These are phyloP conservation scores for Metroxylon sagu DNA, from an alignment of 176 grass and related monocot genomes.

Conservation along the genomic window DNA sequence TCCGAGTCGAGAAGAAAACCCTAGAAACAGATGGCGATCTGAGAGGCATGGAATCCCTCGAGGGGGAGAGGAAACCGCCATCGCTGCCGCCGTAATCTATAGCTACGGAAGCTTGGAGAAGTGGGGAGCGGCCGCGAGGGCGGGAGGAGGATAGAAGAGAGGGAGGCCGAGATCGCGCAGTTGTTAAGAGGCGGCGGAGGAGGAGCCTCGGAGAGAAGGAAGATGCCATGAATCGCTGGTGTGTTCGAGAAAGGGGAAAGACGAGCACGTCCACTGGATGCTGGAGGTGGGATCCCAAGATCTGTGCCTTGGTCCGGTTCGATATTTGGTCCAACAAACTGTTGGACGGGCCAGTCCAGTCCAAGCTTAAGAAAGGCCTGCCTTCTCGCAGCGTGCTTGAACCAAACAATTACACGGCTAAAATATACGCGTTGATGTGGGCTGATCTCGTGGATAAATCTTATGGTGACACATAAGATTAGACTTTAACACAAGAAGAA, in stretches of 20 bases:
- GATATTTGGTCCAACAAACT: too few relatives aligned
- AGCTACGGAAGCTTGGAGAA: background rate
- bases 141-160: background rate
- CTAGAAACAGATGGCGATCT: constrained; percentile 11
- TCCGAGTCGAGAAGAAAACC: constrained; percentile 39
- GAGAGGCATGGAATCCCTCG: constrained; percentile 1
- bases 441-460: too few relatives aligned
- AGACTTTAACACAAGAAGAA: too few relatives aligned
- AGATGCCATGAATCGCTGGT: constrained; percentile 10
- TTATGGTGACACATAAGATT: too few relatives aligned
- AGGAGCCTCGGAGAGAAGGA: constrained; percentile 15
- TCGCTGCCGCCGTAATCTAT: constrained; percentile 1
- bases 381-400: too few relatives aligned
- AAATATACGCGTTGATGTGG: too few relatives aligned
- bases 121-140: background rate
- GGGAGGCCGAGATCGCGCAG: background rate
- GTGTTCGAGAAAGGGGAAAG: background rate
- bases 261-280: too few relatives aligned
- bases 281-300: too few relatives aligned
- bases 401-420: too few relatives aligned
- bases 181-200: constrained; percentile 9
- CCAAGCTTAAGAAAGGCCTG: too few relatives aligned
- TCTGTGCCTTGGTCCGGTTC: too few relatives aligned
- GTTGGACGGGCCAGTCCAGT: too few relatives aligned
- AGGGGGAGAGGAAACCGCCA: constrained; percentile 22